phyloP scores from a whole-genome alignment of 2,329 filamentous ascomycete species.

The Xylaria sp. region DNA sequence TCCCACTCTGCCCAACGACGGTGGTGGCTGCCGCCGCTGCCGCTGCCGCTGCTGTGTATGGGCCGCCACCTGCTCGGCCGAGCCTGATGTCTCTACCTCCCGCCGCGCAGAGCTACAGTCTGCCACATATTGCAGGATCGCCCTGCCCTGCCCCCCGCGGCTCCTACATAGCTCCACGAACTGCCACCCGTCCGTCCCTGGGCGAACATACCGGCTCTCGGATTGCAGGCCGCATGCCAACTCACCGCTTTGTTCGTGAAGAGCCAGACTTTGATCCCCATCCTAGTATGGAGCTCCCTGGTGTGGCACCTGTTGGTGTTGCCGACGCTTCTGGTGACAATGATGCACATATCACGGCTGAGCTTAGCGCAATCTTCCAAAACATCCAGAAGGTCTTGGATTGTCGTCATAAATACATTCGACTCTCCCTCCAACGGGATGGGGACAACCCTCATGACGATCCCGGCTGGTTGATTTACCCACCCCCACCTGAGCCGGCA shows the following conservation, averaged over 20 bases:
- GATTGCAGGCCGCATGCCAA: slow-evolving; percentile 23
- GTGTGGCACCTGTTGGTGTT: slow-evolving; percentile 65
- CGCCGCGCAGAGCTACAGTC: slow-evolving; percentile 40
- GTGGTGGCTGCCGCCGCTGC: slow-evolving; percentile 2
- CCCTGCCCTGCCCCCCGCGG: slow-evolving; percentile 28
- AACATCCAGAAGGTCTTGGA: slow-evolving; percentile 92
- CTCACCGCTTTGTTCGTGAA: slow-evolving; percentile 22
- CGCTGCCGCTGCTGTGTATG: slow-evolving; percentile 15
- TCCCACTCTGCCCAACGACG: slow-evolving; percentile 39
- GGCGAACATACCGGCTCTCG: slow-evolving; percentile 30
- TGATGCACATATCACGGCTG: slow-evolving; percentile 80
- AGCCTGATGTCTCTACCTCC: slow-evolving; percentile 38
- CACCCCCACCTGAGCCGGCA: slow-evolving; percentile 86
- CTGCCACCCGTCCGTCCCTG: slow-evolving; percentile 42
- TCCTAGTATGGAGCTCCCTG: slow-evolving; percentile 52
- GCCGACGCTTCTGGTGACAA: slow-evolving; percentile 71
- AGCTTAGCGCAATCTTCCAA: slow-evolving; percentile 84
- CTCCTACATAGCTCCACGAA: slow-evolving; percentile 38
- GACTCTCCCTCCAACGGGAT: slow-evolving; percentile 79
- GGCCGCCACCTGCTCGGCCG: slow-evolving; percentile 35
- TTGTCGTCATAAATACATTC: slow-evolving; percentile 85
- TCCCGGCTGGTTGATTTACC: slow-evolving; percentile 85
- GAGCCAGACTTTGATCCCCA: slow-evolving; percentile 27
- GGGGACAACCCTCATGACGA: slow-evolving; percentile 89
- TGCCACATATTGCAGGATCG: slow-evolving; percentile 39